Percentiles rank a stretch among this genome's conserved stretches.
phyloP scores from a whole-genome alignment of 106 monocot species.

The Amphibolis antarctica region DNA sequence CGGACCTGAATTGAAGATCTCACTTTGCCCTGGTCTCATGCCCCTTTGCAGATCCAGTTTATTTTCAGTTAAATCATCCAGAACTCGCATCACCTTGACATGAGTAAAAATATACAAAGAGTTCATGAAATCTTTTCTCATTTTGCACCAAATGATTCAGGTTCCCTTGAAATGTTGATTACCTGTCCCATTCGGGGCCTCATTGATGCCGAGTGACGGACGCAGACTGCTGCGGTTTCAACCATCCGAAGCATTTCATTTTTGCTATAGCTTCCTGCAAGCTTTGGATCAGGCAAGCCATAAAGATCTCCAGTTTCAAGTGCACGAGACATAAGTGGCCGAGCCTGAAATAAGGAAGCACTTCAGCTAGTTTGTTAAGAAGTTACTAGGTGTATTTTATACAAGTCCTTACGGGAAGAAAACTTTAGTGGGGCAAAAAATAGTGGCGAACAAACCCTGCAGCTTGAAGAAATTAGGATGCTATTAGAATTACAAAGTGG shows the following conservation, averaged over 20 bases:
- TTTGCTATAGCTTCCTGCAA: slow-evolving; percentile 35
- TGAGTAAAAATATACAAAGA: not conserved
- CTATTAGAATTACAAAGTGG: not conserved
- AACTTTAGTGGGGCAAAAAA: no score
- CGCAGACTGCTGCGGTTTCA: slow-evolving; percentile 64
- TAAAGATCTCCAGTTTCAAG: slow-evolving; percentile 49
- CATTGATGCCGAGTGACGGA: slow-evolving; percentile 58
- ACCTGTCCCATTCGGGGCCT: slow-evolving; percentile 80
- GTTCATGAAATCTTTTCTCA: not conserved
- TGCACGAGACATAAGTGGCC: slow-evolving; percentile 33
- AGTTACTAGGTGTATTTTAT: not conserved
- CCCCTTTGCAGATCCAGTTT: slow-evolving; percentile 41
- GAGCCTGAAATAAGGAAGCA: slow-evolving; percentile 31
- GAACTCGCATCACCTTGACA: slow-evolving; percentile 46
- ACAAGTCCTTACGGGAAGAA: no score
- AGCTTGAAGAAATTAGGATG: not conserved
- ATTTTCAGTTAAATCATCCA: slow-evolving; percentile 32
- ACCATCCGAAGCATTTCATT: slow-evolving; percentile 55
- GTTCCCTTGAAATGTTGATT: slow-evolving; percentile 1
- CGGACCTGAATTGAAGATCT: slow-evolving; percentile 26
- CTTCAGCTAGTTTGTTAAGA: not conserved
- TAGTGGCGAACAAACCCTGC: not conserved
- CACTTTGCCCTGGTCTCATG: slow-evolving; percentile 46
- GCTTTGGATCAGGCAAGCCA: slow-evolving; percentile 49
- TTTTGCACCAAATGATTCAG: not conserved